A percentile compares a stretch with the other conserved stretches of the same genome.
These are phyloP conservation scores for Scopulariopsis brevicaulis DNA, from an alignment of 2,329 filamentous ascomycete genomes.

Conservation along the genomic window DNA sequence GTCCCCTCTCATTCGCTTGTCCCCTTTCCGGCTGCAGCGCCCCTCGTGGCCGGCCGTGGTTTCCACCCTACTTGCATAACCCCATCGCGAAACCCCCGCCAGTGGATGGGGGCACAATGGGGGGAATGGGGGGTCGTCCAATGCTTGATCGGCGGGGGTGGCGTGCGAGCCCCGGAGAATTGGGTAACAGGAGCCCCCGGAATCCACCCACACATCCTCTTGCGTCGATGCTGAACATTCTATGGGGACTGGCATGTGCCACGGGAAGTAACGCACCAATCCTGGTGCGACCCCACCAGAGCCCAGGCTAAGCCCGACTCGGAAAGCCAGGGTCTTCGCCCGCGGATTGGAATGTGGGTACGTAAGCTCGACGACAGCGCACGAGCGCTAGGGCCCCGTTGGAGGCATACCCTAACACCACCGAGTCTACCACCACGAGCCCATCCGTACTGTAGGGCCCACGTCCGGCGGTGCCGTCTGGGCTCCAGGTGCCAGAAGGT, in stretches of 20 bases:
- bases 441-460: background rate
- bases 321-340: background rate
- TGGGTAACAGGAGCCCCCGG: background rate
- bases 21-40: background rate
- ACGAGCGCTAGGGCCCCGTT: background rate
- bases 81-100: too few relatives aligned
- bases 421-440: background rate
- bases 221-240: background rate
- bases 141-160: background rate
- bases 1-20: background rate
- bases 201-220: background rate
- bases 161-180: background rate
- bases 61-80: too few relatives aligned
- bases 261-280: background rate
- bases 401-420: background rate
- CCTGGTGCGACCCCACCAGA: background rate
- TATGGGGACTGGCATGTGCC: background rate
- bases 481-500: background rate
- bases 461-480: background rate
- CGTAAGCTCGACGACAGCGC: background rate
- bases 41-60: background rate
- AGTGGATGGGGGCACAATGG: background rate
- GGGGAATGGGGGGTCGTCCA: background rate
- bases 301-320: background rate
- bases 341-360: background rate